Conservation (phyloP, 495 filamentous ascomycete species). For the Lasiosphaeria ovina region DNA sequence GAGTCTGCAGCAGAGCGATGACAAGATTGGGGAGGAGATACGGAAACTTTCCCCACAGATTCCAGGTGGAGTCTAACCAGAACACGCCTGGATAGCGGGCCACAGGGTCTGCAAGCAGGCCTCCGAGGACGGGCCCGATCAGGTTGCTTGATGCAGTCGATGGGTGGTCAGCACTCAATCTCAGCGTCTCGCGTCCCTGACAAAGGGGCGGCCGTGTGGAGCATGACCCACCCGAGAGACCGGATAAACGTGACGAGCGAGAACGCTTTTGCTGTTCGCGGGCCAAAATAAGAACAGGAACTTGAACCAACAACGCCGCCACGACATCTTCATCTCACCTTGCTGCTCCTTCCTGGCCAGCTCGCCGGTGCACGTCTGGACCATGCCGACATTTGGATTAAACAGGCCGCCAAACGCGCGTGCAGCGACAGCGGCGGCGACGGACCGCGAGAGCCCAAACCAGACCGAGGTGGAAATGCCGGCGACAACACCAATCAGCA, state of each 20-base stretch:
- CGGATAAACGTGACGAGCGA: conserved; percentile 12
- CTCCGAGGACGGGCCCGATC: conserved; percentile 14
- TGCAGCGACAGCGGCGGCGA: conserved; percentile 6
- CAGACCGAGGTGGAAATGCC: not conserved
- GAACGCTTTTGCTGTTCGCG: conserved; percentile 10
- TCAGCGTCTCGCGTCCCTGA: not conserved
- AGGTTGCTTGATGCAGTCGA: conserved; percentile 1
- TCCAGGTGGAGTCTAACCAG: not conserved
- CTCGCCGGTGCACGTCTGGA: conserved; percentile 15
- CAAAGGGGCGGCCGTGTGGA: not conserved
- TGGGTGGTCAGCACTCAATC: not conserved
- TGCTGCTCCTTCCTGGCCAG: conserved; percentile 12
- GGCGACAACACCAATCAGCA: conserved; percentile 3
- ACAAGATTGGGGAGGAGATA: conserved; percentile 14
- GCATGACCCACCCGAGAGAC: conserved; percentile 14
- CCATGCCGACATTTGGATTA: conserved; percentile 14
- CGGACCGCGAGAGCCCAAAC: conserved; percentile 8
- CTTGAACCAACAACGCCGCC: too few relatives aligned
- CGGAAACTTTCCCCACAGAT: conserved; percentile 1
- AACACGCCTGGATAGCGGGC: conserved; percentile 10
- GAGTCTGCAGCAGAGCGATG: conserved; percentile 5
- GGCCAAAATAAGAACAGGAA: not conserved
- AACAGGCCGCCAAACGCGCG: conserved; percentile 10
- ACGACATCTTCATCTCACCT: conserved; percentile 2
- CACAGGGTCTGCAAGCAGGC: conserved; percentile 11